Base-by-base conservation (phyloP, 1,284 basidiomycete genomes). In the Phellopilus nigrolimitatus region DNA sequence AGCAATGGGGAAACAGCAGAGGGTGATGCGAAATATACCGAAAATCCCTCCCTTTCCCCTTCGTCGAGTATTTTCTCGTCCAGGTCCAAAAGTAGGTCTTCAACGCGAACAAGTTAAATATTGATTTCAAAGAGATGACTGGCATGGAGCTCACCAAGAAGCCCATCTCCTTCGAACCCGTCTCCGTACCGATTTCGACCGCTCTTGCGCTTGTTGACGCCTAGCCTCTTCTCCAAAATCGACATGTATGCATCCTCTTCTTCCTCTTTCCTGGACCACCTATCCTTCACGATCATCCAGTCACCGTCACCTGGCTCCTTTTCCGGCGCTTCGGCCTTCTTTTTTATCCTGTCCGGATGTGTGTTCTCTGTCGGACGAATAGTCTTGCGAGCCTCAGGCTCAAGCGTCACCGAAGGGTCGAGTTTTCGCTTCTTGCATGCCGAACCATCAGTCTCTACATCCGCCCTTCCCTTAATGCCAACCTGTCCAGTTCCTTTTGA, bases 101-200 rank as follows among this genome's bases (percentile, higher is more conserved):
- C 10, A 12, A 22, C 37, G 39, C n/a, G 17, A 19, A 5, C 27
- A 13, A 22, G 42, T 43, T 5, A 51, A 19, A 39, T 12, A 37
- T 28, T 8, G 22, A 46, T 28, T 4, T n/a, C 13, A 15, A 28
- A 19, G 8, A 41, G 39, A 40, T 19, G 30, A 27, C 12, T 24
- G 31, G n/a, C n/a, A 3, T 27, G 7, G n/a, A 24, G 38, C 15
- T 51, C 24, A 52, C 46, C 42, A 12, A 51, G 46, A 30, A 39
- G 38, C 24, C 47, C 47, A 47, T 56, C 58, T 31, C 47, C 56
- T 22, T 49, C 49, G 31, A 54, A 56, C n/a, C 43, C 60, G 19
- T 37, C 31, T 22, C 46, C 51, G 48, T 33, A 53, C 42, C 22
- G 41, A 47, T 22, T 56, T 56, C 12, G 60, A 53, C 13, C 51